Conservation (phyloP, 2,329 filamentous ascomycete genomes). For the Fusarium floridanum region DNA sequence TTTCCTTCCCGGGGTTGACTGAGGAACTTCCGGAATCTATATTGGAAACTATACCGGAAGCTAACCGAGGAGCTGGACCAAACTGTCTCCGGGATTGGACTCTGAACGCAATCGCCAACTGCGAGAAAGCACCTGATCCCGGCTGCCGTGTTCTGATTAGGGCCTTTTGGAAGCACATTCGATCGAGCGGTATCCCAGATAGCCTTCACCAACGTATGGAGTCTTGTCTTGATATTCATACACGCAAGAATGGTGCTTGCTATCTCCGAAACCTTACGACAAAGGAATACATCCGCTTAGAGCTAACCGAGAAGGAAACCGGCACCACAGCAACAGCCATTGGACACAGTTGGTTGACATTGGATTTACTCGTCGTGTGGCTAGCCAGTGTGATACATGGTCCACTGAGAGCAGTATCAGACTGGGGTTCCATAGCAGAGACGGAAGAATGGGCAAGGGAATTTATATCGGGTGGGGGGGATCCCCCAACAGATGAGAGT, state of each 20-base stretch:
- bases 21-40: background rate
- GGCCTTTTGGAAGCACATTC: background rate
- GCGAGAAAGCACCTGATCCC: background rate
- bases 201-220: background rate
- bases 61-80: background rate
- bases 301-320: background rate
- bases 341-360: background rate
- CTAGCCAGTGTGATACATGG: background rate
- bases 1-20: background rate
- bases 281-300: slow-evolving; percentile 13
- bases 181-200: background rate
- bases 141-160: background rate
- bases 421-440: background rate
- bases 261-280: slow-evolving; percentile 1
- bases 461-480: too few species aligned
- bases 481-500: background rate
- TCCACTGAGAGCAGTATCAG: background rate
- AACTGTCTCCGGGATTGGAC: background rate
- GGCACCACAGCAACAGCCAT: background rate
- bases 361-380: slow-evolving; percentile 9
- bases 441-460: background rate
- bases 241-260: background rate
- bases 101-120: background rate
- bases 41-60: background rate
- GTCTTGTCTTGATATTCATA: background rate